phyloP scores from a whole-genome alignment of 1,139 yeast species.

The Trichomonascaceae sp. region DNA sequence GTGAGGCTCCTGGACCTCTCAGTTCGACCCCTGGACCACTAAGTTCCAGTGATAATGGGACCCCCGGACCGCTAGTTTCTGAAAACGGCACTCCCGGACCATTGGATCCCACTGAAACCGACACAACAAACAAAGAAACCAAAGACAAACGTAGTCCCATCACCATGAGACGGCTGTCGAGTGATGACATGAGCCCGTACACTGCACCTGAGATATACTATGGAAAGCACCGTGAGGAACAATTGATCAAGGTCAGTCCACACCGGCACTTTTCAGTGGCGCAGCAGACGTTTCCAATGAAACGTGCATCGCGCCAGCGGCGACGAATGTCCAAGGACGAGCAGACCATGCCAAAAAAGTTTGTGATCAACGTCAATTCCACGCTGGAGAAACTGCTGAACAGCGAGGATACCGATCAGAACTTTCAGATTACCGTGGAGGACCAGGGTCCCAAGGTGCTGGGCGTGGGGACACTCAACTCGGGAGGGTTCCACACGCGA shows the following conservation, averaged over 20 bases:
- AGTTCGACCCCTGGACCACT: too few species aligned
- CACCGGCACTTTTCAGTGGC: background rate
- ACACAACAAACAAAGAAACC: too few species aligned
- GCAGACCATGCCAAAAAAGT: slow-evolving; percentile 35
- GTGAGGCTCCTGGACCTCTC: too few species aligned
- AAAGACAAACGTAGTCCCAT: too few species aligned
- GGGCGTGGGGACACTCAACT: slow-evolving; percentile 70
- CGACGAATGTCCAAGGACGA: slow-evolving; percentile 66
- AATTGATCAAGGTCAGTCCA: slow-evolving; percentile 11
- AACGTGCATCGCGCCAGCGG: slow-evolving; percentile 4
- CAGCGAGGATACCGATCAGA: slow-evolving; percentile 77
- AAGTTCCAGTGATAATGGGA: too few species aligned
- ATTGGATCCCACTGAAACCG: too few species aligned
- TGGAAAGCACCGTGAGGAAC: slow-evolving; percentile 6
- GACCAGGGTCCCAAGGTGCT: slow-evolving; percentile 89
- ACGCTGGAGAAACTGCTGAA: slow-evolving; percentile 58
- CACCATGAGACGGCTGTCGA: too few species aligned
- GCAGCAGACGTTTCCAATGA: background rate
- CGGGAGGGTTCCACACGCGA: slow-evolving; percentile 61
- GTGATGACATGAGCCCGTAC: slow-evolving; percentile 3
- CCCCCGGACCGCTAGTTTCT: too few species aligned
- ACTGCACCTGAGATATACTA: slow-evolving; percentile 5
- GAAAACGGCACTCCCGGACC: too few species aligned
- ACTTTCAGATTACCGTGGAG: slow-evolving; percentile 82
- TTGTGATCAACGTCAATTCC: slow-evolving; percentile 64